Percentiles rank a stretch among this genome's conserved stretches.
phyloP scores from a whole-genome alignment of 2,329 filamentous ascomycete species.

The Penicillium italicum region DNA sequence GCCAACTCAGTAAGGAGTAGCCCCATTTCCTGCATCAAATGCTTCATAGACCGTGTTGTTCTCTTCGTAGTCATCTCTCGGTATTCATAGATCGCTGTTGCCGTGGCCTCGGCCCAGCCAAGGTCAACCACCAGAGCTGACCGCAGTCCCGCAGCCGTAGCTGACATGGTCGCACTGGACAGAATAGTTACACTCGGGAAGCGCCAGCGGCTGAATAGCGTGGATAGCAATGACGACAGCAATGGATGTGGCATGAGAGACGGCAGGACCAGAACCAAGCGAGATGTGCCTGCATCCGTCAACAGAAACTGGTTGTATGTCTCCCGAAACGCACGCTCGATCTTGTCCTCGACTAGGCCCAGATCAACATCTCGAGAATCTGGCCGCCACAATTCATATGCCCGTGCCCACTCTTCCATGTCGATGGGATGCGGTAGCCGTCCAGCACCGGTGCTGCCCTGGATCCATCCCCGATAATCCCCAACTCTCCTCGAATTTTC shows the following conservation, averaged over 20 bases:
- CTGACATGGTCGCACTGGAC: conserved; percentile 68
- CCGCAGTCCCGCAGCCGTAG: conserved; percentile 75
- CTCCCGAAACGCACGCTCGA: conserved; percentile 77
- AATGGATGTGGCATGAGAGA: conserved; percentile 73
- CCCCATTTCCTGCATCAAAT: conserved; percentile 67
- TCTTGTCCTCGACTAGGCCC: conserved; percentile 76
- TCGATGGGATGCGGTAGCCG: conserved; percentile 24
- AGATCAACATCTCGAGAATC: conserved; percentile 72
- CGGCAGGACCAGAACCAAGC: conserved; percentile 71
- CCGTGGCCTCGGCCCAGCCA: conserved; percentile 84
- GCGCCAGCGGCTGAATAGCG: conserved; percentile 76
- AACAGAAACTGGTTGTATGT: conserved; percentile 73
- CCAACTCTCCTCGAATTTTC: conserved; percentile 73
- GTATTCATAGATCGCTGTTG: conserved; percentile 87
- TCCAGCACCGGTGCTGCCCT: conserved; percentile 50
- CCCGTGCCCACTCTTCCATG: conserved; percentile 44
- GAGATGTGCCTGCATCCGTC: conserved; percentile 62
- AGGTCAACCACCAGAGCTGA: conserved; percentile 86
- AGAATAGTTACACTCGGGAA: conserved; percentile 76
- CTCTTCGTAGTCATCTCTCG: conserved; percentile 70
- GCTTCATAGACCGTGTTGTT: conserved; percentile 70
- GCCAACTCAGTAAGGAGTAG: conserved; percentile 29
- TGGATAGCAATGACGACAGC: conserved; percentile 70
- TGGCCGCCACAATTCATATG: conserved; percentile 70
- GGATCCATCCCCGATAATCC: conserved; percentile 71